phyloP scores from a whole-genome alignment of 2,329 filamentous ascomycete genomes.

The Fusarium cyanostomum region DNA sequence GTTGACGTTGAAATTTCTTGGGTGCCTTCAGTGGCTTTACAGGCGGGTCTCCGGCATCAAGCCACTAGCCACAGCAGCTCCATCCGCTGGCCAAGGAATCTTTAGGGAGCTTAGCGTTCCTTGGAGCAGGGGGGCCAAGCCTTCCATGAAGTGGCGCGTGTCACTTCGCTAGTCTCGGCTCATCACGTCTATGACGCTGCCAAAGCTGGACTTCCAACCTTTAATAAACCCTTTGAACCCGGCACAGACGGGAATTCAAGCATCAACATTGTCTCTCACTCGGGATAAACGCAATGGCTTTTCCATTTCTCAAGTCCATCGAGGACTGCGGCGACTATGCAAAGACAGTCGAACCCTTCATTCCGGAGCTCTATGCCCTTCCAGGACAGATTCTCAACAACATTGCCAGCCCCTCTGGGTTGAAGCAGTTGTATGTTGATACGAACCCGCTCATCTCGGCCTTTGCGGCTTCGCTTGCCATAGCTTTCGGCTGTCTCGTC shows the following conservation, averaged over 20 bases:
- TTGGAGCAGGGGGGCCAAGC: background rate
- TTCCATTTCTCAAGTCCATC: constrained; percentile 76
- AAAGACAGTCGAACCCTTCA: constrained; percentile 78
- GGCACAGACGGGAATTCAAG: background rate
- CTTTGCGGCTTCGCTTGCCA: constrained; percentile 74
- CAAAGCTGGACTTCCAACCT: background rate
- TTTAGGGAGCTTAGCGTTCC: constrained; percentile 10
- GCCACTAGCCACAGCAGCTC: constrained; percentile 41
- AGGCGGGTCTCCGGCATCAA: constrained; percentile 8
- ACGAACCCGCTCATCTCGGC: constrained; percentile 88
- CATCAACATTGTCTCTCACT: constrained; percentile 18
- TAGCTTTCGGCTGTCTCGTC: constrained; percentile 78
- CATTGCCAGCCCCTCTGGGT: constrained; percentile 65
- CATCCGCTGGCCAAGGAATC: constrained; percentile 19
- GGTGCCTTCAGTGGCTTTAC: constrained; percentile 24
- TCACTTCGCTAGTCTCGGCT: constrained; percentile 12
- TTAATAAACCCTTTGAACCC: constrained; percentile 21
- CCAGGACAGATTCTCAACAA: constrained; percentile 71
- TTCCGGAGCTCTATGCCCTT: constrained; percentile 75
- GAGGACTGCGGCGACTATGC: constrained; percentile 80
- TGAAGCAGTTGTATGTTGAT: constrained; percentile 77
- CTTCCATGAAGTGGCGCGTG: constrained; percentile 7
- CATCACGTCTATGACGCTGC: constrained; percentile 34
- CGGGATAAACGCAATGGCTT: constrained; percentile 62
- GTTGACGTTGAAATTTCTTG: constrained; percentile 27